Conservation (phyloP, 257 asterid genomes). For the Phtheirospermum japonicum region DNA sequence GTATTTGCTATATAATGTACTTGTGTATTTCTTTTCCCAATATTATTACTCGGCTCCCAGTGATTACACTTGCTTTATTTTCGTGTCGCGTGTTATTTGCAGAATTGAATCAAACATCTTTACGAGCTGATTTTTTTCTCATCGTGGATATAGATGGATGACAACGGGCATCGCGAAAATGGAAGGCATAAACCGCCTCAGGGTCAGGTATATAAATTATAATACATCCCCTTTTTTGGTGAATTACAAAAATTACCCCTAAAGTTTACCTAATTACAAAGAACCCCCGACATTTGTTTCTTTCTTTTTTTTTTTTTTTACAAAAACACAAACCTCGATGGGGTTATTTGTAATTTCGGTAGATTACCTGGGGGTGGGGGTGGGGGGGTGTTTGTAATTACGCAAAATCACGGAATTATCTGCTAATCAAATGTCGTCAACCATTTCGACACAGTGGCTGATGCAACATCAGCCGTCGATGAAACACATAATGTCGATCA, state of each 20-base stretch:
- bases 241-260: background rate
- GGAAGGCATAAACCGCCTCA: slow-evolving; percentile 85
- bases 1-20: slow-evolving; percentile 16
- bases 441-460: slow-evolving; percentile 64
- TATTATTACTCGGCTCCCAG: background rate
- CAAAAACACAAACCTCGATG: background rate
- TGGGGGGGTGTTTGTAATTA: too few species aligned
- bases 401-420: background rate
- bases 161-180: slow-evolving; percentile 75
- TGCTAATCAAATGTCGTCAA: background rate
- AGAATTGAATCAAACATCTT: slow-evolving; percentile 9
- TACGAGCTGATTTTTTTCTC: slow-evolving; percentile 13
- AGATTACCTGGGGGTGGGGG: too few species aligned
- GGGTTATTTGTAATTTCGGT: background rate
- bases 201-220: slow-evolving; percentile 55
- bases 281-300: background rate
- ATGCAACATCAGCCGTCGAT: slow-evolving; percentile 96
- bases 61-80: slow-evolving; percentile 21
- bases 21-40: slow-evolving; percentile 9
- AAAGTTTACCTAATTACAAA: background rate
- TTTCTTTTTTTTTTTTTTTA: background rate
- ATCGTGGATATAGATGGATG: slow-evolving; percentile 57
- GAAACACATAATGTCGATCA: slow-evolving; percentile 90
- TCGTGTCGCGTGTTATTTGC: slow-evolving; percentile 21
- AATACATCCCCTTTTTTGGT: background rate